Percentiles rank a stretch among this genome's conserved stretches.
Conservation (phyloP, 2,329 filamentous ascomycete genomes). For the Herpotrichia juniperi region DNA sequence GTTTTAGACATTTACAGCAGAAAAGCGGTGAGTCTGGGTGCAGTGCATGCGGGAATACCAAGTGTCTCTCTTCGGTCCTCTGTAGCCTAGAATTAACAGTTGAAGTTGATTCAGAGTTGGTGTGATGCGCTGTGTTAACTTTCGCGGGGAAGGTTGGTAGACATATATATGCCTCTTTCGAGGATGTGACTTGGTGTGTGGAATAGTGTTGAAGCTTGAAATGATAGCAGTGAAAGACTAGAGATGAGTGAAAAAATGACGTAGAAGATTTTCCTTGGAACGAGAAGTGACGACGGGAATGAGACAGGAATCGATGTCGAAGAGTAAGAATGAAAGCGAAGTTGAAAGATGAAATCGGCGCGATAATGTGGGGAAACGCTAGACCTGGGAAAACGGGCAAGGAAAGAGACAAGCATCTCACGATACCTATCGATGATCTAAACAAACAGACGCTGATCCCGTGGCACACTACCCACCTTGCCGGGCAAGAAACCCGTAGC, state of each 20-base stretch:
- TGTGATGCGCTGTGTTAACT: slow-evolving; percentile 8
- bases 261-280: not conserved
- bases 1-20: no score
- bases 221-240: slow-evolving; percentile 9
- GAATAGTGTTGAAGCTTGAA: not conserved
- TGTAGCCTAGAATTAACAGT: not conserved
- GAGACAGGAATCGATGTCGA: no score
- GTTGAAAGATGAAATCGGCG: not conserved
- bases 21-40: no score
- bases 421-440: slow-evolving; percentile 3
- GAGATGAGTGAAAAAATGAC: not conserved
- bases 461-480: slow-evolving; percentile 1
- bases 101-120: slow-evolving; percentile 18
- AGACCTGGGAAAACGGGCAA: not conserved
- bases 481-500: slow-evolving; percentile 17
- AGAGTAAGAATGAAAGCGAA: no score
- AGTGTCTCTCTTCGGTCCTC: not conserved
- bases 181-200: slow-evolving; percentile 5
- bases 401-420: not conserved
- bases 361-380: not conserved
- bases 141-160: not conserved
- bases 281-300: not conserved
- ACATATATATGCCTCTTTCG: slow-evolving; percentile 8
- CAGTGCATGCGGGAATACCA: no score
- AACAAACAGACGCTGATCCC: not conserved